Evolutionary conservation across 441 rosid genomes (phyloP), one percentile per base, ranked within the genome.

Genomic region (Populus trichocarpa): DNA sequence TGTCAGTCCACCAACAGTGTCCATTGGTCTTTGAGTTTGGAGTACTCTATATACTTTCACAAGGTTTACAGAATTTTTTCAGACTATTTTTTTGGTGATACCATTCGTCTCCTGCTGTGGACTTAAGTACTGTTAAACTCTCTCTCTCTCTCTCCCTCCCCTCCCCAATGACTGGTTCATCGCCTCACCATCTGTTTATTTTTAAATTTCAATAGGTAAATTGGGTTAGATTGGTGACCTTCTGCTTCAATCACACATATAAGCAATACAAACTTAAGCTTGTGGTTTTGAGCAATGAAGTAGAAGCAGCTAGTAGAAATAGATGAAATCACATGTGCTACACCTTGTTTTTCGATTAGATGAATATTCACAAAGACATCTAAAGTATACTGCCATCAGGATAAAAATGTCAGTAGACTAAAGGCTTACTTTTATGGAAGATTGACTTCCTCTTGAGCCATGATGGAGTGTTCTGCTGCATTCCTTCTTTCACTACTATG

Each of bases 161-260:
- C 61, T 53, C 77, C 77, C 33, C 6, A 33, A 9, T 14, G 36
- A 25, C 23, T 2, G 67, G 25, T 18, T 16, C 26, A 73, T 73
- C 8, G 2, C 61, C n/a, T 53, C n/a, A 6, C 22, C 61, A 53
- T 53, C n/a, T 53, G n/a, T 53, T 1, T 16, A 9, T 38, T 40
- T 42, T 64, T 40, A 25, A 22, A 38, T 65, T 65, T 65, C 38
- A 74, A 33, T 74, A 35, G 76, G 26, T 42, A 63, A 33, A 74
- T 23, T 74, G 20, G 77, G 26, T 40, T 12, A 26, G 63, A 71
- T 16, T 14, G 12, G 10, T 16, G 23, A 64, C 38, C 63, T 40
- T 36, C 69, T 6, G 59, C 12, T 40, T 8, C 67, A 25, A 25
- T 72, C 42, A 36, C 57, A 36, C 40, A 53, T 69, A 64, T 38